Evolutionary conservation across 257 asterid species (phyloP).

Genomic region (Paulownia fortunei): DNA sequence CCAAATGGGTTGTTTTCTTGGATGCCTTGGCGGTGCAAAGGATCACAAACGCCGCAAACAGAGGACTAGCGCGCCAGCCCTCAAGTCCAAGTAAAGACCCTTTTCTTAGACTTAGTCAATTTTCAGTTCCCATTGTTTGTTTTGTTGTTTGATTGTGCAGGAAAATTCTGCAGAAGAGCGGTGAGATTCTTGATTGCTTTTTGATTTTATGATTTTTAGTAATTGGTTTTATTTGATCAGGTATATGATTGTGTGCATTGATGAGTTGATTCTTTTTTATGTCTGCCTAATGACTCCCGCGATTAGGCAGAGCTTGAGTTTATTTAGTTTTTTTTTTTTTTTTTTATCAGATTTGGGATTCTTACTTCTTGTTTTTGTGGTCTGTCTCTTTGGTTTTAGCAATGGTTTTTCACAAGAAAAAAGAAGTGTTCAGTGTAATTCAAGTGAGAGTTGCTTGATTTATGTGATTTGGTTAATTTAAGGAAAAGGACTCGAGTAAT

Average conservation of each 20-base stretch:
- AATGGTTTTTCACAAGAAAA: background rate
- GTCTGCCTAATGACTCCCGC: no score
- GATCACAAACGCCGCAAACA: slow-evolving; percentile 26
- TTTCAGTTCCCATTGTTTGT: background rate
- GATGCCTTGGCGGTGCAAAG: slow-evolving; percentile 36
- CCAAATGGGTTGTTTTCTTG: slow-evolving; percentile 48
- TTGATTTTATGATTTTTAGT: background rate
- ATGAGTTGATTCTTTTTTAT: no score
- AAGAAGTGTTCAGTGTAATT: no score
- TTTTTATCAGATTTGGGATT: no score
- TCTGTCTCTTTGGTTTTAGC: background rate
- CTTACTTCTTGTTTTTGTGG: no score
- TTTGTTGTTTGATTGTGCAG: background rate
- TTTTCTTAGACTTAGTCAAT: background rate
- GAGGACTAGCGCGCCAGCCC: slow-evolving; percentile 19
- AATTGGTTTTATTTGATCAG: background rate
- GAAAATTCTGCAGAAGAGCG: background rate
- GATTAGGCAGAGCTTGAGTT: no score
- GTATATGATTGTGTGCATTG: background rate
- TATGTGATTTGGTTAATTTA: background rate
- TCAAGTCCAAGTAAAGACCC: slow-evolving; percentile 25
- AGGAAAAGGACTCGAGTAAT: background rate
- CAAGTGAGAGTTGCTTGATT: background rate
- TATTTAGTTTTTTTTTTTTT: no score
- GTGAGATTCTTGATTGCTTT: slow-evolving; percentile 2